Conservation (phyloP, 2,329 filamentous ascomycete genomes). For the Clonostachys sp. region DNA sequence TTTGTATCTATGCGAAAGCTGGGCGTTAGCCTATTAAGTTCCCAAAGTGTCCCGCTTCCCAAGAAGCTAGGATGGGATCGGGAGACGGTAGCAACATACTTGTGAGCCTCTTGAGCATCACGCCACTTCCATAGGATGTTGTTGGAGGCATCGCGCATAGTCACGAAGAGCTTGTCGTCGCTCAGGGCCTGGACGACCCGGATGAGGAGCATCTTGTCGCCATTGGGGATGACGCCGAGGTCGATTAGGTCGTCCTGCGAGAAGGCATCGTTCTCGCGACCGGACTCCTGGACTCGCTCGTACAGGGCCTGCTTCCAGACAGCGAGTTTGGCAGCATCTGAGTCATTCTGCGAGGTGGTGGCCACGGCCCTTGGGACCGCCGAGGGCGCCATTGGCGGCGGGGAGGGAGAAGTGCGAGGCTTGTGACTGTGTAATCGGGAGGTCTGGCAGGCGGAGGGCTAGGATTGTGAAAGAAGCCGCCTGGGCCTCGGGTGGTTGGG, state of each 20-base stretch:
- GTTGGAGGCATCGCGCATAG: slow-evolving; percentile 32
- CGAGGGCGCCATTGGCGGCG: slow-evolving; percentile 2
- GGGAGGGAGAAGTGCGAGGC: neutral
- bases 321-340: slow-evolving; percentile 34
- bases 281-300: slow-evolving; percentile 46
- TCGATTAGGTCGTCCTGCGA: slow-evolving; percentile 54
- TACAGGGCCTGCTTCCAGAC: slow-evolving; percentile 54
- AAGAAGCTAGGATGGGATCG: too few relatives aligned
- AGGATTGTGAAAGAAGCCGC: too few relatives aligned
- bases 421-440: too few relatives aligned
- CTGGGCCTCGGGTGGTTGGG: too few relatives aligned
- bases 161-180: slow-evolving; percentile 54
- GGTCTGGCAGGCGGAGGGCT: too few relatives aligned
- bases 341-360: slow-evolving; percentile 17
- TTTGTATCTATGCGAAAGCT: neutral
- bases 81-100: slow-evolving; percentile 32
- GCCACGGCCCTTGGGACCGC: slow-evolving; percentile 10
- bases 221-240: slow-evolving; percentile 51
- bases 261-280: slow-evolving; percentile 44
- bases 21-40: too few relatives aligned
- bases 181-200: slow-evolving; percentile 52
- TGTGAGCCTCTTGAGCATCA: slow-evolving; percentile 54
- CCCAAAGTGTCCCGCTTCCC: too few relatives aligned
- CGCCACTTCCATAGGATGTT: slow-evolving; percentile 51
- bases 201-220: slow-evolving; percentile 49